These are phyloP conservation scores for Heimioporus punctisporus DNA, from an alignment of 1,284 basidiomycete species.

Conservation along the genomic window DNA sequence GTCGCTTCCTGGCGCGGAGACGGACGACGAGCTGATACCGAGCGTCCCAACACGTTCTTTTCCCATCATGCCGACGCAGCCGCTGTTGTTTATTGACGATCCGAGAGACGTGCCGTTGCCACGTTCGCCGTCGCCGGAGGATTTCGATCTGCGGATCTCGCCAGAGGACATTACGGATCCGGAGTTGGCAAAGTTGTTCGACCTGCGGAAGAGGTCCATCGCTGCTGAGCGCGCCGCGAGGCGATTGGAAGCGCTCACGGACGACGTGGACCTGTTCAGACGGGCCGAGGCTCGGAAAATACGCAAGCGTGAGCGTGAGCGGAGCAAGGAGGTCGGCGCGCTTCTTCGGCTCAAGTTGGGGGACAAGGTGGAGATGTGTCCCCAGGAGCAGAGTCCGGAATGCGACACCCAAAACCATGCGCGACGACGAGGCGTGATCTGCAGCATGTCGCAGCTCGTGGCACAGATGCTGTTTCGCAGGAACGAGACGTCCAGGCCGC, in stretches of 20 bases:
- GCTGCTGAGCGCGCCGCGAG: conserved; percentile 43
- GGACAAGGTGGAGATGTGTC: conserved; percentile 20
- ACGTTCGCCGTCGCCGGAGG: conserved; percentile 50
- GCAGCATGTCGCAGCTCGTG: conserved; percentile 50
- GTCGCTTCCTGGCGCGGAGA: conserved; percentile 41
- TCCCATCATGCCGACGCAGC: conserved; percentile 17
- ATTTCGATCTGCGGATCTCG: conserved; percentile 40
- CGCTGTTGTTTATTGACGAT: conserved; percentile 42
- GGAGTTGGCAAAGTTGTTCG: conserved; percentile 38
- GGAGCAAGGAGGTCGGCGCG: conserved; percentile 50
- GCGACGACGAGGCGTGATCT: conserved; percentile 30
- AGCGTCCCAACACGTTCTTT: conserved; percentile 12
- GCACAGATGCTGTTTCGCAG: conserved; percentile 59
- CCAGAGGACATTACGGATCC: conserved; percentile 41
- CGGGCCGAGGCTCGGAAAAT: conserved; percentile 46
- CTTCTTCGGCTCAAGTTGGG: conserved; percentile 51
- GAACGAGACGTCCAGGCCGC: conserved; percentile 39
- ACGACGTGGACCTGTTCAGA: conserved; percentile 39
- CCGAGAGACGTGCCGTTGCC: conserved; percentile 40
- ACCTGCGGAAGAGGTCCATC: conserved; percentile 40
- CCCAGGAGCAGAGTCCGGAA: conserved; percentile 25
- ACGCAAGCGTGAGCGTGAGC: conserved; percentile 52
- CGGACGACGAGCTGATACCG: conserved; percentile 38
- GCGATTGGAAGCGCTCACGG: conserved; percentile 35
- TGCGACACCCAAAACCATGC: conserved; percentile 16